These are phyloP conservation scores for Botryobasidium botryosum DNA, from an alignment of 768 basidiomycete genomes.

Conservation along the genomic window DNA sequence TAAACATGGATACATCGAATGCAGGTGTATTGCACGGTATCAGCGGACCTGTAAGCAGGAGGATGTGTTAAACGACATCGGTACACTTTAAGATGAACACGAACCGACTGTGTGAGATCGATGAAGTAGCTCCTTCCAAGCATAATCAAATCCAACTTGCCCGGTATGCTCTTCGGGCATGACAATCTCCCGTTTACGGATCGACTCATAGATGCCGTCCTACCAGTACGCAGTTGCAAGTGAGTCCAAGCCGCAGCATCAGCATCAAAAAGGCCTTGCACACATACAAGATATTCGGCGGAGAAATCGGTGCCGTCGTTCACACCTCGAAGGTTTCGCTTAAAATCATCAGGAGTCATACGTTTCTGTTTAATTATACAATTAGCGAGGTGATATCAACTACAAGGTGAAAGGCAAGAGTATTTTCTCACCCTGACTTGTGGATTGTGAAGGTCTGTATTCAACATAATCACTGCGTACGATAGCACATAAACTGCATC, in stretches of 20 bases:
- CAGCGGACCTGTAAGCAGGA: conserved; percentile 32
- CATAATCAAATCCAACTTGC: conserved; percentile 93
- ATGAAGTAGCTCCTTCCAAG: conserved; percentile 88
- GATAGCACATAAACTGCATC: conserved; percentile 90
- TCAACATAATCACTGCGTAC: conserved; percentile 94
- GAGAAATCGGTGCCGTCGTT: conserved; percentile 77
- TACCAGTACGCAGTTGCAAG: no score
- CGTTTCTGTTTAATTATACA: conserved; percentile 47
- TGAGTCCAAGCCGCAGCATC: no score
- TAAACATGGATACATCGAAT: conserved; percentile 92
- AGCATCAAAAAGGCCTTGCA: neutral
- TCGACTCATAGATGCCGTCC: conserved; percentile 87
- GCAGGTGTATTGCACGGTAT: conserved; percentile 61
- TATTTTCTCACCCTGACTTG: conserved; percentile 60
- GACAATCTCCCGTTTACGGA: conserved; percentile 84
- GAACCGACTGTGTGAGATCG: conserved; percentile 67
- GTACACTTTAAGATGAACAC: conserved; percentile 11
- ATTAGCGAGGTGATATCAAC: neutral
- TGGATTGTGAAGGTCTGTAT: conserved; percentile 92
- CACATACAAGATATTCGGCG: conserved; percentile 67
- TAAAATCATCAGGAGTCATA: conserved; percentile 93
- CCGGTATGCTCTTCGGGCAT: conserved; percentile 98
- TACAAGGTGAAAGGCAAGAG: conserved; percentile 4
- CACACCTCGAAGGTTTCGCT: conserved; percentile 78
- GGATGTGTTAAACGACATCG: neutral